Conservation (phyloP, 345 rosid genomes). For the Pugionium cornutum region DNA sequence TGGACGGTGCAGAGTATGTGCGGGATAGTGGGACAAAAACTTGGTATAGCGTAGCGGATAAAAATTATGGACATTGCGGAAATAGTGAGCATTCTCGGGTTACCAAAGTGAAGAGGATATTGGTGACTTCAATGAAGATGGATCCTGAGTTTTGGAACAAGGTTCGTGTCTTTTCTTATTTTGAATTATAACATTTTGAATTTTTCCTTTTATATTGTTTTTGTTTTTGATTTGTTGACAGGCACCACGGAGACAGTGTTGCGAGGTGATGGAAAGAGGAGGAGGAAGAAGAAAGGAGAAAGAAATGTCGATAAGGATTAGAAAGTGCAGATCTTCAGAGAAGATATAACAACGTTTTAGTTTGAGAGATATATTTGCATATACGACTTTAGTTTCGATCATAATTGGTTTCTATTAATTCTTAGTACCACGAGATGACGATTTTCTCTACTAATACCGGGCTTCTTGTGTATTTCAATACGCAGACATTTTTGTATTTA, state of each 20-base stretch:
- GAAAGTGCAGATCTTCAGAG: constrained; percentile 60
- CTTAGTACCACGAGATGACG: constrained; percentile 3
- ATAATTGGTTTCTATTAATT: constrained; percentile 16
- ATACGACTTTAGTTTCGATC: constrained; percentile 33
- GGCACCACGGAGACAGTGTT: constrained; percentile 65
- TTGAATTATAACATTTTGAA: background rate
- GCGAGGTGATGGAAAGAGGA: constrained; percentile 46
- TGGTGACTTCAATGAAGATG: constrained; percentile 58
- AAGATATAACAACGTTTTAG: constrained; percentile 33
- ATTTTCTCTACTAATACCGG: background rate
- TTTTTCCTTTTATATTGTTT: background rate
- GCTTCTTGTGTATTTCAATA: constrained; percentile 1
- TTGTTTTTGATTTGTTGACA: constrained; percentile 9
- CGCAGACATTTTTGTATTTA: constrained; percentile 15
- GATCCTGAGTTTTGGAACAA: constrained; percentile 63
- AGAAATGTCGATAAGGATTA: constrained; percentile 55
- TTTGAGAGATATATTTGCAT: constrained; percentile 29
- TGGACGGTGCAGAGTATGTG: constrained; percentile 50
- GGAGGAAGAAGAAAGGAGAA: constrained; percentile 39
- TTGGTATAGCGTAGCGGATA: constrained; percentile 42
- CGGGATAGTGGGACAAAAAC: constrained; percentile 54
- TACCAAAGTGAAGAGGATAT: constrained; percentile 47
- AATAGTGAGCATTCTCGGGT: constrained; percentile 37
- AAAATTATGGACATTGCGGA: constrained; percentile 44
- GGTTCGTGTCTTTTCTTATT: constrained; percentile 40